phyloP scores from a whole-genome alignment of 2,329 filamentous ascomycete species.

The Scedosporium apiospermum region DNA sequence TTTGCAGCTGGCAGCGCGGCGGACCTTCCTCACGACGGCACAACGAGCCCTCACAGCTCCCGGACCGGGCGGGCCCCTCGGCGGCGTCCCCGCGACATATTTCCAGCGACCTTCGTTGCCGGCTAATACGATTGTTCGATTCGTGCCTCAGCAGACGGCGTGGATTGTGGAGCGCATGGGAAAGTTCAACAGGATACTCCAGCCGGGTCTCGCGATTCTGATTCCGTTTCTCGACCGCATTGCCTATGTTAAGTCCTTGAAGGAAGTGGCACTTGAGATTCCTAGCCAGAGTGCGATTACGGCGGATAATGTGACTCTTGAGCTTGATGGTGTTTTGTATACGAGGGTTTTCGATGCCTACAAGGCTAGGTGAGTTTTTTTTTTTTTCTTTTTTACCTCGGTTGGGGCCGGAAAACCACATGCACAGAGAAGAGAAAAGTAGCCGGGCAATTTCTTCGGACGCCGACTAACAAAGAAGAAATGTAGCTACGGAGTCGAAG shows the following conservation, averaged over 20 bases:
- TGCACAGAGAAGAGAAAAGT: no score
- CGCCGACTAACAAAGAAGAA: neutral
- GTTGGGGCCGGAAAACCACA: neutral
- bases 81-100: conserved; percentile 24
- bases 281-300: conserved; percentile 97
- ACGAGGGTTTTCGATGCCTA: conserved; percentile 96
- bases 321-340: conserved; percentile 91
- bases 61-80: neutral
- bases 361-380: conserved; percentile 79
- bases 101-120: conserved; percentile 69
- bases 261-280: conserved; percentile 94
- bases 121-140: conserved; percentile 89
- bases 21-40: neutral
- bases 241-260: conserved; percentile 94
- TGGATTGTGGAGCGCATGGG: conserved; percentile 99
- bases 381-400: no score
- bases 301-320: conserved; percentile 93
- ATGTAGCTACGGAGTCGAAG: conserved; percentile 86
- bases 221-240: conserved; percentile 90
- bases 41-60: neutral
- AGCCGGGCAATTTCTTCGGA: neutral
- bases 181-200: conserved; percentile 85
- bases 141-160: conserved; percentile 98
- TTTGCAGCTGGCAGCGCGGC: conserved; percentile 14
- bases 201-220: conserved; percentile 83